Evolutionary conservation across 2,329 filamentous ascomycete species (phyloP), one percentile per base, ranked within the genome.

Genomic region (Claviceps cyperi): DNA sequence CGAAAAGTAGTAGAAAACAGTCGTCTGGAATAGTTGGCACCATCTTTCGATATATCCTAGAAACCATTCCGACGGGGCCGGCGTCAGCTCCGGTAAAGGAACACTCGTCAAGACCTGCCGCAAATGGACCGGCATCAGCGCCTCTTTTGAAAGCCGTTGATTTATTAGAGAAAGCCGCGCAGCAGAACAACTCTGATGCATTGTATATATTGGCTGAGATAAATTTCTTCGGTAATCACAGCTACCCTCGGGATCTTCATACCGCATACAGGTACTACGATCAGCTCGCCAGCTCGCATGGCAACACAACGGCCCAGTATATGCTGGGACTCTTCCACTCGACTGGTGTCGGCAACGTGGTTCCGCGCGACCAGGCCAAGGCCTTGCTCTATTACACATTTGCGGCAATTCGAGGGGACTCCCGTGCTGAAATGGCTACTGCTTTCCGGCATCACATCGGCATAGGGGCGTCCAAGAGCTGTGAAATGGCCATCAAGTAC

Each of bases 251-350:
- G 55, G 81, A 96, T 62, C 88, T 95, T 57, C 73, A 77, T 35
- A 74, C 78, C 46, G 87, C 92, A 0, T 95, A 94, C 63, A 73
- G 77, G 56, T 78, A 87, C 69, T 98, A 97, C 66, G 74, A 85
- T 54, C 75, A 82, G 53, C 75, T 98, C 49, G 87, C 91, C 2
- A 74, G 76, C 17, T 65, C 83, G 52, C 78, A 84, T 56, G 92
- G 91, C 43, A 97, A 98, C 66, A 84, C 80, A 56, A 94, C 91
- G 13, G 92, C 92, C 1, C 88, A 97, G 64, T 84, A 94, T 66
- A 96, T 98, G 91, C 64, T 97, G 45, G 92, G 87, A 0, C 80
- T 98, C 58, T 92, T 95, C 77, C 91, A 98, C 67, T 90, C 90
- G 37, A 98, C 92, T 0, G 92, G 92, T 0, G 75, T 98, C 51